These are phyloP conservation scores for Cryphonectria parasitica DNA, from an alignment of 2,329 filamentous ascomycete genomes.

Conservation along the genomic window DNA sequence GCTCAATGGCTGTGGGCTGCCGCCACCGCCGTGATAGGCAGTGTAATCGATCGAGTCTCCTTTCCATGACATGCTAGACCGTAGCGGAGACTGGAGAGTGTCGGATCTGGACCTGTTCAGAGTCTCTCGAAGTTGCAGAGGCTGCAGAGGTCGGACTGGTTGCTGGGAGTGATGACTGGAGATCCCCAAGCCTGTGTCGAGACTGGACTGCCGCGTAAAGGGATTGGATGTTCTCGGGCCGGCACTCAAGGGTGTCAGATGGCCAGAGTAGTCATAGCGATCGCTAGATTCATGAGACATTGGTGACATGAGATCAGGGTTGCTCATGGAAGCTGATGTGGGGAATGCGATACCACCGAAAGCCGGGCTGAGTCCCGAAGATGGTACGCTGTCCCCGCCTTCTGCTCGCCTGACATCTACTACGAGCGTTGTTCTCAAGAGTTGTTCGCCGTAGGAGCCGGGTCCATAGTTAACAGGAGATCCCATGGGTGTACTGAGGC, in stretches of 20 bases:
- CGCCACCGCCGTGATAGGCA: slow-evolving; percentile 49
- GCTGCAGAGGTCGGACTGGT: slow-evolving; percentile 56
- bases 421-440: slow-evolving; percentile 66
- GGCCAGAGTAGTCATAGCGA: slow-evolving; percentile 56
- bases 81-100: slow-evolving; percentile 60
- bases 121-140: slow-evolving; percentile 62
- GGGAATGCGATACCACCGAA: slow-evolving; percentile 71
- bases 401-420: slow-evolving; percentile 69
- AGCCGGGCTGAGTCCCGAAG: slow-evolving; percentile 67
- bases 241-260: slow-evolving; percentile 52
- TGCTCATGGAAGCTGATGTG: slow-evolving; percentile 53
- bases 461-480: slow-evolving; percentile 53
- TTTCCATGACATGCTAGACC: slow-evolving; percentile 67
- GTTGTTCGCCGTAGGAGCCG: slow-evolving; percentile 60
- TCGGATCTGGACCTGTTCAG: slow-evolving; percentile 61
- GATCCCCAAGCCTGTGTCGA: slow-evolving; percentile 51
- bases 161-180: slow-evolving; percentile 49
- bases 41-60: slow-evolving; percentile 62
- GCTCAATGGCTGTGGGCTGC: slow-evolving; percentile 49
- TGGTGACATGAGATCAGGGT: slow-evolving; percentile 60
- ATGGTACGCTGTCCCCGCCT: slow-evolving; percentile 68
- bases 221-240: slow-evolving; percentile 56
- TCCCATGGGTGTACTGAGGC: slow-evolving; percentile 51
- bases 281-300: slow-evolving; percentile 59
- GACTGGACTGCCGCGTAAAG: slow-evolving; percentile 53